These are phyloP conservation scores for Tulasnella sp. DNA, from an alignment of 768 basidiomycete genomes.

Conservation along the genomic window DNA sequence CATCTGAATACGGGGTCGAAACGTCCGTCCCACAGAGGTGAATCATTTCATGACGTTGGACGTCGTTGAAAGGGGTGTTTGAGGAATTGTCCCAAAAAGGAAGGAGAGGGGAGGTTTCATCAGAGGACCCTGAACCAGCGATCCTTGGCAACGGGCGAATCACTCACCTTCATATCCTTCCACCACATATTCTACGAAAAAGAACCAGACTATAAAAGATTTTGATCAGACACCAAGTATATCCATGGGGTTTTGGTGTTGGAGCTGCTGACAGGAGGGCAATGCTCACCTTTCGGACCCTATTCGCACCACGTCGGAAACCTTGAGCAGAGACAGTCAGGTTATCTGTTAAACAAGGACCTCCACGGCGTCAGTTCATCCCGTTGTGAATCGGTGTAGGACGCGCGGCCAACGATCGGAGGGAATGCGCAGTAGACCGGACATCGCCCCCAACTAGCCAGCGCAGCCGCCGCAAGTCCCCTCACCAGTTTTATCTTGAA, in stretches of 20 bases:
- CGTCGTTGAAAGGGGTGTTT: too few species aligned
- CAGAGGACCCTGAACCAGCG: too few species aligned
- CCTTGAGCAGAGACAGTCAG: constrained; percentile 98
- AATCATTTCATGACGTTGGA: too few species aligned
- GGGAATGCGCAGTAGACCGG: not conserved
- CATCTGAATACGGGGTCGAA: constrained; percentile 52
- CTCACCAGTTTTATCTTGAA: constrained; percentile 98
- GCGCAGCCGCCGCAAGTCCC: constrained; percentile 21
- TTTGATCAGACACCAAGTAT: too few species aligned
- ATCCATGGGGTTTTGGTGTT: too few species aligned
- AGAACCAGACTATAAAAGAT: too few species aligned
- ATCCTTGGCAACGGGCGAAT: not conserved
- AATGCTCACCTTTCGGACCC: constrained; percentile 82
- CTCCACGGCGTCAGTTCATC: not conserved
- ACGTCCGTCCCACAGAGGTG: not conserved
- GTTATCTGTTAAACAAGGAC: constrained; percentile 58
- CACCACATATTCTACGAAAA: constrained; percentile 84
- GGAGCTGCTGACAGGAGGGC: too few species aligned
- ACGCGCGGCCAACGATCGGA: too few species aligned
- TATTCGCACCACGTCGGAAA: constrained; percentile 93
- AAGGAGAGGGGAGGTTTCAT: too few species aligned
- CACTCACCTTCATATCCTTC: constrained; percentile 90
- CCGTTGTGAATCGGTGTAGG: too few species aligned
- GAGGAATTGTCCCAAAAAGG: too few species aligned
- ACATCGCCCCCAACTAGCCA: not conserved